Evolutionary conservation across 192 early-diverging fungal genomes (phyloP), one percentile per base, ranked within the genome.

Genomic region (Entomortierella lignicola): DNA sequence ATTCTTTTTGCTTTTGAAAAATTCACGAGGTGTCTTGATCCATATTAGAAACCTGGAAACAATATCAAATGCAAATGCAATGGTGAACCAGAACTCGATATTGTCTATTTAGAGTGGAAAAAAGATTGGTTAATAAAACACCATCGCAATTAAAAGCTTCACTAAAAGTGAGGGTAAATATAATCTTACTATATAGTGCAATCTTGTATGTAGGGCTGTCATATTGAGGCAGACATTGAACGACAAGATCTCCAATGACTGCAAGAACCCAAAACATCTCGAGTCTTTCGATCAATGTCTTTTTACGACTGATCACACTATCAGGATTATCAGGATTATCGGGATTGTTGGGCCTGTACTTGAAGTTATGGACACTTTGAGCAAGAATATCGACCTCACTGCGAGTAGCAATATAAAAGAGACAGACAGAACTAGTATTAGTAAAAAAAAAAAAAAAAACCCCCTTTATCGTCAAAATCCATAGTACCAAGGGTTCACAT

Each of bases 1-100:
- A 42, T 89, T 89, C 50, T 81, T 81, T 25, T 58, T 79, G 26
- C 79, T 74, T 8, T 53, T 50, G 31, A 88, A 88, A 44, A 89
- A 89, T 1, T 60, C 63, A 26, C 51, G 63, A 20, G 80, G 68
- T 7, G 63, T 50, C 8, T 67, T 79, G 13, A 79, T 47, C 54
- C 69, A 82, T 20, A 68, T 62, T 41, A 66, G 25, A 37, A 86
- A 69, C 13, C 88, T 73, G 15, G 87, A 30, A n/a, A 82, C 18
- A 18, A 88, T 83, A 18, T 89, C 88, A 12, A 84, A 29, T 8
- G 79, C 72, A 60, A 89, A 87, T 10, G 72, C 81, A 32, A 86
- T 29, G 2, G 86, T 84, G 37, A 89, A 88, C 25, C 67, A 72
- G 20, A 85, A 39, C 26, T 89, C 88, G 21, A 67, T 41, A 8